These are phyloP conservation scores for Glycine tomentella DNA, from an alignment of 306 rosid genomes.

Conservation along the genomic window DNA sequence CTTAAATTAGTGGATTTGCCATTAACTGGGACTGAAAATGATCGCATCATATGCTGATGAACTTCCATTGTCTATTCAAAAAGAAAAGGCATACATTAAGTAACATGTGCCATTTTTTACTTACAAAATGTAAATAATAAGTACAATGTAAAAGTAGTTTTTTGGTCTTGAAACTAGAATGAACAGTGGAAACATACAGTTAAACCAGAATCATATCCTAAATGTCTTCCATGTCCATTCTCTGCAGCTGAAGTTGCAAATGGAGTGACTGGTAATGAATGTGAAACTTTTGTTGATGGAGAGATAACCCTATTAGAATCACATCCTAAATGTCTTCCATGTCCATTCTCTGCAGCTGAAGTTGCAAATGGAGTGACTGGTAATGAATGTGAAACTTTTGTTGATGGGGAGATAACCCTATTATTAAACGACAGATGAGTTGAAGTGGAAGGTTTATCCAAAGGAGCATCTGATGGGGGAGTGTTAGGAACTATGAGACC, in stretches of 20 bases:
- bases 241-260: conserved; percentile 55
- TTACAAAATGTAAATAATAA: neutral
- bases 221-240: conserved; percentile 46
- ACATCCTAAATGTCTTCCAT: conserved; percentile 49
- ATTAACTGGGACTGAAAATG: conserved; percentile 81
- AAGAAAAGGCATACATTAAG: conserved; percentile 34
- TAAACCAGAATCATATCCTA: conserved; percentile 47
- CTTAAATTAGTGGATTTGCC: conserved; percentile 58
- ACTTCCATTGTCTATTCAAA: conserved; percentile 58
- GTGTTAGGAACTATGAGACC: conserved; percentile 49
- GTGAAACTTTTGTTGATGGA: conserved; percentile 58
- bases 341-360: conserved; percentile 47
- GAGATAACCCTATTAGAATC: conserved; percentile 59
- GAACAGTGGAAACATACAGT: conserved; percentile 54
- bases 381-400: conserved; percentile 64
- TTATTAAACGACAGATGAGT: conserved; percentile 62
- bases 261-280: conserved; percentile 79
- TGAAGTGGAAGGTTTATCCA: conserved; percentile 46
- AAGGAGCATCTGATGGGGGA: conserved; percentile 54
- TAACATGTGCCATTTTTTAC: conserved; percentile 12
- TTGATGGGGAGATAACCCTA: conserved; percentile 58
- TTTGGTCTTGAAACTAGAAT: conserved; percentile 35
- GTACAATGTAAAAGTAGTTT: neutral
- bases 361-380: conserved; percentile 75
- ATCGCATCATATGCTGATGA: conserved; percentile 71